Percentiles rank a stretch among this genome's conserved stretches.
phyloP scores from a whole-genome alignment of 2,329 filamentous ascomycete genomes.

The Bipolaris oryzae region DNA sequence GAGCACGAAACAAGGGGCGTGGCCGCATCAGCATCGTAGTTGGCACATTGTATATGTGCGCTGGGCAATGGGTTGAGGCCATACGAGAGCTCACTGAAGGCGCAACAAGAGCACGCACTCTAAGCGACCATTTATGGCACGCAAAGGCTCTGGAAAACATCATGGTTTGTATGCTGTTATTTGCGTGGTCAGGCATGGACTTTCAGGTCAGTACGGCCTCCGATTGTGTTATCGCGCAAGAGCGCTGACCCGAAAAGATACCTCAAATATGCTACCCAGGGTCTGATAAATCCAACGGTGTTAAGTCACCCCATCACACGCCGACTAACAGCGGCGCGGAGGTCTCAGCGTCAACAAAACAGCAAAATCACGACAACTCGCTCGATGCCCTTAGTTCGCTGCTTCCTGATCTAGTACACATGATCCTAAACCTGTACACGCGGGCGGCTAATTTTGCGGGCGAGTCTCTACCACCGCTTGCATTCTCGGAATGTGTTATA shows the following conservation, averaged over 20 bases:
- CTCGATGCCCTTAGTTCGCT: slow-evolving; percentile 60
- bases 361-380: slow-evolving; percentile 48
- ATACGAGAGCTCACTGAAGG: slow-evolving; percentile 82
- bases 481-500: slow-evolving; percentile 74
- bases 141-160: slow-evolving; percentile 92
- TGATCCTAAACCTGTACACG: slow-evolving; percentile 75
- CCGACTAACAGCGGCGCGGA: slow-evolving; percentile 48
- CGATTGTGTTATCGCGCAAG: too few relatives aligned
- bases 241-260: slow-evolving; percentile 49
- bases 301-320: slow-evolving; percentile 52
- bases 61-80: slow-evolving; percentile 88
- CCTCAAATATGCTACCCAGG: slow-evolving; percentile 60
- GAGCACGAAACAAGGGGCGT: slow-evolving; percentile 79
- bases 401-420: slow-evolving; percentile 75
- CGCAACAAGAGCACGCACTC: slow-evolving; percentile 74
- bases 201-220: slow-evolving; percentile 66
- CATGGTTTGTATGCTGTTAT: slow-evolving; percentile 78
- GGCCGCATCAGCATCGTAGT: slow-evolving; percentile 79
- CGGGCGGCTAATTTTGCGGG: slow-evolving; percentile 66
- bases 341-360: slow-evolving; percentile 50
- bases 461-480: slow-evolving; percentile 73
- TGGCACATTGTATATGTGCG: slow-evolving; percentile 84
- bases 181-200: slow-evolving; percentile 82
- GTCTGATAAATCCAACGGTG: slow-evolving; percentile 54
- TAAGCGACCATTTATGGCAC: slow-evolving; percentile 96